Percentiles rank a stretch among this genome's conserved stretches.
Evolutionary conservation across 306 rosid genomes (phyloP).

Genomic region (Cucumis cinereus): DNA sequence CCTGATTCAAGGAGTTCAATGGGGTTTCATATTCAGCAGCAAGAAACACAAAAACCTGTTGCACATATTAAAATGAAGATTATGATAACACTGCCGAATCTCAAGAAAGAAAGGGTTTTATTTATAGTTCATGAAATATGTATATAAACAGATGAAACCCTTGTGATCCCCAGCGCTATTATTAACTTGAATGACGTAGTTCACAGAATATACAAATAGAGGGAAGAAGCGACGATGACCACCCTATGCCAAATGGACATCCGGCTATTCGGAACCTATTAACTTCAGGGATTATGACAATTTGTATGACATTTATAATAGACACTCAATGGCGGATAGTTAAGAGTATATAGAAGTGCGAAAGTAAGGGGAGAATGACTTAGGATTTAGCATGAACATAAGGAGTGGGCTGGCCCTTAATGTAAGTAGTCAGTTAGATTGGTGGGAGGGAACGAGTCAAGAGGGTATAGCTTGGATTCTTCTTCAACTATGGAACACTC

Average conservation of each 20-base stretch:
- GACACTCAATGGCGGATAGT: not conserved
- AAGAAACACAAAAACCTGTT: constrained; percentile 68
- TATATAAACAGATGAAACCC: not conserved
- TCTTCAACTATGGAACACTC: not conserved
- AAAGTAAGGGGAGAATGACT: not conserved
- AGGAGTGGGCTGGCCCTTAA: not conserved
- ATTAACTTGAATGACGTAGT: not conserved
- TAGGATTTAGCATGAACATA: not conserved
- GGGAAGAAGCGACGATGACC: not conserved
- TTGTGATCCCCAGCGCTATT: not conserved
- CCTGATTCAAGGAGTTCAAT: constrained; percentile 66
- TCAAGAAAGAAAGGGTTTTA: not conserved
- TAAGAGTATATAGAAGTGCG: not conserved
- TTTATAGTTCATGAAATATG: not conserved
- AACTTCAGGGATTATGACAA: not conserved
- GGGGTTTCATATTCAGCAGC: constrained; percentile 82
- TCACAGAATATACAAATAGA: not conserved
- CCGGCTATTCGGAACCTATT: not conserved
- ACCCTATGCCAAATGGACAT: not conserved
- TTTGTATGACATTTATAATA: not conserved
- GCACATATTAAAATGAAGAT: constrained; percentile 5
- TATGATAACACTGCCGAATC: not conserved
- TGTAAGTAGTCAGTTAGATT: not conserved
- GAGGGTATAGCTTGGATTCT: not conserved
- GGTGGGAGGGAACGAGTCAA: not conserved